Base-by-base conservation (phyloP, 371 early-diverging fungal species). In the Cokeromyces recurvatus region DNA sequence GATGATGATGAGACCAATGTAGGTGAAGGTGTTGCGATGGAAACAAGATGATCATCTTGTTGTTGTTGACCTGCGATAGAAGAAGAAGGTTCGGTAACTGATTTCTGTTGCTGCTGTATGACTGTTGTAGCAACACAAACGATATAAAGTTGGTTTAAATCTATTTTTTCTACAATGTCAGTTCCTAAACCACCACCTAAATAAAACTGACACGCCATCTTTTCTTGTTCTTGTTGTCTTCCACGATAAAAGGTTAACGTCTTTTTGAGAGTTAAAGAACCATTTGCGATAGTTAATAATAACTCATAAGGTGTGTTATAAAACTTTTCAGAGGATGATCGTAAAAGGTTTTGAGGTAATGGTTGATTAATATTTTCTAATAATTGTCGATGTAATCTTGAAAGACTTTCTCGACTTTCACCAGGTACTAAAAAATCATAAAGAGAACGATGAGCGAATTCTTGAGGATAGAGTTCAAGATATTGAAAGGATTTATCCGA, bases 371-470 rank as follows among this genome's bases (percentile, higher is more conserved):
- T 43, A 24, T 59, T 59, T 31, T 59, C 41, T 5, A 53, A 16
- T 19, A 59, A 25, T 14, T 32, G 38, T 0, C 50, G 42, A 29
- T 59, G 59, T 1, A 49, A 24, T 23, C 42, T 46, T 3, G 50
- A 22, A 4, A 59, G 14, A n/a, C 12, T 24, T 15, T 49, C 37
- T 8, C 22, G 41, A 22, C 29, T 38, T 27, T 49, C 39, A 2
- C 45, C 54, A n/a, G 50, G 42, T 9, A 46, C n/a, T 32, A 59
- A 21, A 40, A 59, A 59, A n/a, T 54, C 54, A 21, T 59, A 59
- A 10, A 59, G 29, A n/a, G 59, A 54, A 12, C 59, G 39, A 24
- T 59, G 59, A 4, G 54, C 40, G 21, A 59, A 50, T 38, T 59
- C 59, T 38, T 59, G 59, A 12, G 59, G 59, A 15, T 59, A 59